Evolutionary conservation across 2,329 filamentous ascomycete genomes (phyloP), one percentile per base, ranked within the genome.

Genomic region (Calycina marina): DNA sequence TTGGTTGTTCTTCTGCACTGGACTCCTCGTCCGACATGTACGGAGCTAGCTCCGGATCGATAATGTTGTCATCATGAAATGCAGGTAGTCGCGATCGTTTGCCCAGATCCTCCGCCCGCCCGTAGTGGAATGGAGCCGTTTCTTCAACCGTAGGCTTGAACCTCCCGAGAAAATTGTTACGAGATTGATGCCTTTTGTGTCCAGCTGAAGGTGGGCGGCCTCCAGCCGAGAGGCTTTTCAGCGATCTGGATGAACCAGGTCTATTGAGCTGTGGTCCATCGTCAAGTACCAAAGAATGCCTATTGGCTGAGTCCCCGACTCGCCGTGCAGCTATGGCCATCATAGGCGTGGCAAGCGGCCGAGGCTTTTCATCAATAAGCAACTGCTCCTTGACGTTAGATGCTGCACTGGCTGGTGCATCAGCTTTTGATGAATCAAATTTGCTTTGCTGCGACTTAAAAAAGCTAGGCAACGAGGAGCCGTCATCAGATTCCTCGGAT

Each of bases 61-160:
- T 96, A 45, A 98, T 93, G 50, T 90, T 96, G 60, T 98, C 90
- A 50, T 90, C 85, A 53, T 98, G 90, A 46, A 98, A 96, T n/a
- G 85, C 85, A 11, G 86, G 78, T 20, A 93, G 67, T 25, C 74
- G 72, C 5, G 72, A 61, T 41, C 75, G 77, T 40, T 68, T 72
- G 4, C 65, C 60, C 29, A 66, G 59, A 37, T 85, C 77, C 32
- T 92, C 72, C 6, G 62, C 73, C 8, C 74, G 66, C 37, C 78
- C 79, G 34, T 85, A 66, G 47, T 82, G 83, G 44, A 96, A 96
- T 0, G 90, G 90, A 0, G 83, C 88, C 36, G 82, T 70, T 40
- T 94, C 83, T 37, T 92, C 83, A 12, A 74, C 62, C 4, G 67
- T 63, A 5, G 70, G 56, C 51, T 81, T 90, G 44, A 86, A 72